Conservation (phyloP, 2,329 filamentous ascomycete species). For the Diaporthe helianthi region DNA sequence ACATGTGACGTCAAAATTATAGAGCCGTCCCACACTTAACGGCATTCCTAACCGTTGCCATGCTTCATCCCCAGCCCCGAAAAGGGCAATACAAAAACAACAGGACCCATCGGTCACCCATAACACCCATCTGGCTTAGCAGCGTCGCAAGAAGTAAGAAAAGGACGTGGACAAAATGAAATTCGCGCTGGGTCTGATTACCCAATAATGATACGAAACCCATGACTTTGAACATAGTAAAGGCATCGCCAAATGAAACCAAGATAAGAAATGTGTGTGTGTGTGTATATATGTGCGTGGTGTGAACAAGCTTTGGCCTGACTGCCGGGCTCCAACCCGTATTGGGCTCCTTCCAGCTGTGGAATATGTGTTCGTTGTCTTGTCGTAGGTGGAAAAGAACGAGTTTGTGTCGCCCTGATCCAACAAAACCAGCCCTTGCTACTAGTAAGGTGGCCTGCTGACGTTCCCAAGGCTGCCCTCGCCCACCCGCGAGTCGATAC, state of each 20-base stretch:
- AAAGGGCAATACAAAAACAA: not conserved
- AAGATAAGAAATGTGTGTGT: not conserved
- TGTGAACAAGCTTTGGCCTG: not conserved
- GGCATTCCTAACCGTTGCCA: not conserved
- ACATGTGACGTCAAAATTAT: constrained; percentile 4
- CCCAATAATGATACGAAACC: not conserved
- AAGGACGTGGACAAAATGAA: constrained; percentile 13
- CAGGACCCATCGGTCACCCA: not conserved
- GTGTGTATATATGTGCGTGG: not conserved
- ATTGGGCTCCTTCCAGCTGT: not conserved
- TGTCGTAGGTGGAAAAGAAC: too few relatives aligned
- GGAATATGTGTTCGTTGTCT: too few relatives aligned
- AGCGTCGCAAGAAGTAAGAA: not conserved
- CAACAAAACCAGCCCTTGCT: not conserved
- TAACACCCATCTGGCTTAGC: constrained; percentile 10
- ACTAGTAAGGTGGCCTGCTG: constrained; percentile 57
- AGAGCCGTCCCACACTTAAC: not conserved
- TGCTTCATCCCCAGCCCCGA: not conserved
- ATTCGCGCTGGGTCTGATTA: constrained; percentile 4
- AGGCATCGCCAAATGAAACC: constrained; percentile 7
- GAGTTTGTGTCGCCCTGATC: too few relatives aligned
- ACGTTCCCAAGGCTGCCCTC: constrained; percentile 55
- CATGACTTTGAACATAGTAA: constrained; percentile 7
- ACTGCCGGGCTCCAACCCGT: not conserved
- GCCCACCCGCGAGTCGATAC: constrained; percentile 56